Percentiles rank a stretch among this genome's conserved stretches.
Evolutionary conservation across 2,329 filamentous ascomycete genomes (phyloP).

Genomic region (Xylariaceae sp.): DNA sequence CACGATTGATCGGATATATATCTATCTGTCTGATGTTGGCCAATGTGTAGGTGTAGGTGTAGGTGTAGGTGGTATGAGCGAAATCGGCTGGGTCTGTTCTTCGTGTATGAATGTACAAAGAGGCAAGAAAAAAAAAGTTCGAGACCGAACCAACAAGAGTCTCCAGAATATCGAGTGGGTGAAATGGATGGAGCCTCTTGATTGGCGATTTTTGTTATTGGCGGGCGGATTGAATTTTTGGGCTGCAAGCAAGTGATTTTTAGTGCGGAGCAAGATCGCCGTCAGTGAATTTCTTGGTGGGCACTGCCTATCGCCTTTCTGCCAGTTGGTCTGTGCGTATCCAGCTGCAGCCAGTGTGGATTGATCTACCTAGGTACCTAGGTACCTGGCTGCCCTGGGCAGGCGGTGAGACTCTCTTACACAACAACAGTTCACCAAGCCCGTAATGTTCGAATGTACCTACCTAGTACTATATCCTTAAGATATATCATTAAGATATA

Average conservation of each 20-base stretch:
- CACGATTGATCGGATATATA: background rate
- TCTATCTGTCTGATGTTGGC: slow-evolving; percentile 5
- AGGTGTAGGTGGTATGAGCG: no score
- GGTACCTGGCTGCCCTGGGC: no score
- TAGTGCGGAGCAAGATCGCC: slow-evolving; percentile 34
- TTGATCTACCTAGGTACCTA: no score
- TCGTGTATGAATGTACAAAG: background rate
- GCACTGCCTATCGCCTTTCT: slow-evolving; percentile 9
- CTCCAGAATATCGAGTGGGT: slow-evolving; percentile 14
- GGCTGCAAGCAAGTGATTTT: slow-evolving; percentile 27
- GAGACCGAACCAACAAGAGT: slow-evolving; percentile 18
- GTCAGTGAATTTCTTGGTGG: slow-evolving; percentile 29
- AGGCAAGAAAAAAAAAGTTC: slow-evolving; percentile 33
- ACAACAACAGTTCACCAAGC: no score
- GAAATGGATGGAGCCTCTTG: slow-evolving; percentile 12
- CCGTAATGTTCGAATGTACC: no score
- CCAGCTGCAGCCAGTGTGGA: no score
- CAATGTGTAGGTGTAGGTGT: no score
- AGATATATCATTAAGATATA: no score
- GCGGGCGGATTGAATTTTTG: slow-evolving; percentile 29
- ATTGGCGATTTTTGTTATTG: slow-evolving; percentile 21
- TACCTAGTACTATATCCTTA: no score
- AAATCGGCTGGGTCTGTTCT: background rate
- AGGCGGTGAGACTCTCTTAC: no score
- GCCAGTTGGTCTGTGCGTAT: slow-evolving; percentile 10